Evolutionary conservation across 441 rosid species (phyloP), one percentile per base, ranked within the genome.

Genomic region (Isatis lusitanica): DNA sequence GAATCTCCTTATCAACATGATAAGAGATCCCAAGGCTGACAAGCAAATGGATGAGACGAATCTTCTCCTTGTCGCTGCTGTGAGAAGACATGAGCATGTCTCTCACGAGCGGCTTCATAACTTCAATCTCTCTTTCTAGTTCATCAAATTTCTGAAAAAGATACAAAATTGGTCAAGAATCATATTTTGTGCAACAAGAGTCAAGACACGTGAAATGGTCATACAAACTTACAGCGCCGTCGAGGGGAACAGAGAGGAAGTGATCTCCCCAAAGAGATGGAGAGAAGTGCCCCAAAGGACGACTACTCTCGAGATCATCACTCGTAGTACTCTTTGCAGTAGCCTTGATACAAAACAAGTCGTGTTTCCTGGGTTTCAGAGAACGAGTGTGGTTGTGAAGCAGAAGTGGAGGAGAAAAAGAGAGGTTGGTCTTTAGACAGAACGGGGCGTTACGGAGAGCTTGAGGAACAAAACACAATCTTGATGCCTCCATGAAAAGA

Each of bases 261-360:
- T 50, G 66, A 70, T 70, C 66, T 46, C 74, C 74, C 74, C 66
- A 59, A 1, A 58, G 26, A 47, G 74, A 44, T 13, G 74, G 74
- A 60, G 60, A 3, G 38, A 70, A 70, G 15, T 9, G 12, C 48
- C 11, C 10, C 39, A 4, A 47, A 21, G 67, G 67, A 50, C 74
- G 74, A 48, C 12, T 47, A 21, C 28, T 55, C 52, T 68, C 64
- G 57, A 69, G 65, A 51, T 51, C 56, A 51, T 11, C 39, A 44
- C 21, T 44, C 5, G 50, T 6, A 31, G 33, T 5, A 57, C 28
- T 17, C 18, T 5, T 57, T 1, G 36, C 2, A 61, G 16, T 50
- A 21, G 56, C 10, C 35, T 38, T 59, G 11, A 40, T 47, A 39
- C 33, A 60, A 3, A 52, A 11, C 30, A 39, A 21, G 9, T 38